Evolutionary conservation across 441 rosid species (phyloP).

Genomic region (Viola pubescens): DNA sequence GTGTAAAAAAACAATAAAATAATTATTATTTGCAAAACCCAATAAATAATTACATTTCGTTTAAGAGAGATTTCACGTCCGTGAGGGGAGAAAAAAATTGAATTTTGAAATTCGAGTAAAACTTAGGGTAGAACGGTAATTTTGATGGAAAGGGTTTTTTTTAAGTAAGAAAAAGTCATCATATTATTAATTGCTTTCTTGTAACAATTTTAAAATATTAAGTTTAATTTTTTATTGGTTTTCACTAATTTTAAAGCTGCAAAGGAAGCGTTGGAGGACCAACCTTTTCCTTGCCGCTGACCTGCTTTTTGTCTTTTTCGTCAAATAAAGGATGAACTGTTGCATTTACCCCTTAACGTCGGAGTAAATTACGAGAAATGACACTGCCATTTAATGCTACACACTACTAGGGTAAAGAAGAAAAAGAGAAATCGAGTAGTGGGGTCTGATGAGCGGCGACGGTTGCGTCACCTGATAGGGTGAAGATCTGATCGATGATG

Average conservation of each 20-base stretch:
- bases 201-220: not conserved
- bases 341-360: slow-evolving; percentile 5
- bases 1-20: slow-evolving; percentile 14
- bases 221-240: slow-evolving; percentile 7
- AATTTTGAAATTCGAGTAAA: slow-evolving; percentile 26
- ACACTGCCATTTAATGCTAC: slow-evolving; percentile 13
- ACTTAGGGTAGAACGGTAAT: slow-evolving; percentile 25
- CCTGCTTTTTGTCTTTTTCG: slow-evolving; percentile 31
- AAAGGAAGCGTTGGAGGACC: slow-evolving; percentile 19
- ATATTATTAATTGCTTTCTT: slow-evolving; percentile 13
- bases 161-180: slow-evolving; percentile 3
- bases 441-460: not conserved
- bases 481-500: not conserved
- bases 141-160: not conserved
- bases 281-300: slow-evolving; percentile 28
- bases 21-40: slow-evolving; percentile 39
- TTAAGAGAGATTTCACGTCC: slow-evolving; percentile 65
- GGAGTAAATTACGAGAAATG: slow-evolving; percentile 10
- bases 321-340: slow-evolving; percentile 4
- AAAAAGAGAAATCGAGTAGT: not conserved
- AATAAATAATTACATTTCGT: slow-evolving; percentile 36
- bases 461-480: not conserved
- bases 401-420: not conserved
- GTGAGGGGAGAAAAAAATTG: slow-evolving; percentile 37
- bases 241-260: slow-evolving; percentile 23